A percentile compares a stretch with the other conserved stretches of the same genome.
Conservation (phyloP, 2,329 filamentous ascomycete genomes). For the Pseudogymnoascus sp. region DNA sequence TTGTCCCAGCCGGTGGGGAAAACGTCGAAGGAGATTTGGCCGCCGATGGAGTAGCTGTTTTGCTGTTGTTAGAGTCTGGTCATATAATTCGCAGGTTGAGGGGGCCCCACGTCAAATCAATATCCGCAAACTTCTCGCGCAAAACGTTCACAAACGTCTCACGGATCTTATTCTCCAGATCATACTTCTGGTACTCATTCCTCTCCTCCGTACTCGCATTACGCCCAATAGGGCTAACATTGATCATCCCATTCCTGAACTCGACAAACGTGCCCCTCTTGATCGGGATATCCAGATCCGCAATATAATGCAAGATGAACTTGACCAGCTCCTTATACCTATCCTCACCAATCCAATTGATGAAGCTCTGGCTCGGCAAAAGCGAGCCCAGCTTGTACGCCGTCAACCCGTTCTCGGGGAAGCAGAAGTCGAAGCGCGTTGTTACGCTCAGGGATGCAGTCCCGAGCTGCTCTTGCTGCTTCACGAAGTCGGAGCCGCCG, state of each 20-base stretch:
- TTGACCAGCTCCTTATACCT: constrained; percentile 69
- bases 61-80: constrained; percentile 2
- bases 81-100: constrained; percentile 4
- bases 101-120: constrained; percentile 67
- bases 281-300: constrained; percentile 73
- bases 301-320: constrained; percentile 73
- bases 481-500: constrained; percentile 81
- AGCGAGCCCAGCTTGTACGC: constrained; percentile 75
- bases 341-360: constrained; percentile 79
- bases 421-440: constrained; percentile 92
- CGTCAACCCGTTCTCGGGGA: constrained; percentile 91
- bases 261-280: constrained; percentile 81
- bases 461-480: constrained; percentile 95
- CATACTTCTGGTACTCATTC: constrained; percentile 72
- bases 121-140: constrained; percentile 71
- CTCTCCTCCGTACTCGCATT: constrained; percentile 78
- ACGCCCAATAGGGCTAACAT: constrained; percentile 73
- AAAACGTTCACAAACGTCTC: constrained; percentile 67
- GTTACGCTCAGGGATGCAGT: constrained; percentile 59
- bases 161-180: constrained; percentile 68
- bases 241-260: constrained; percentile 89
- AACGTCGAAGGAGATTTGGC: constrained; percentile 96
- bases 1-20: constrained; percentile 98
- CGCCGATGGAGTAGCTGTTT: constrained; percentile 79
- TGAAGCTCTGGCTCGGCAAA: constrained; percentile 76